phyloP scores from a whole-genome alignment of 2,329 filamentous ascomycete species.

The Neonectria faginata region DNA sequence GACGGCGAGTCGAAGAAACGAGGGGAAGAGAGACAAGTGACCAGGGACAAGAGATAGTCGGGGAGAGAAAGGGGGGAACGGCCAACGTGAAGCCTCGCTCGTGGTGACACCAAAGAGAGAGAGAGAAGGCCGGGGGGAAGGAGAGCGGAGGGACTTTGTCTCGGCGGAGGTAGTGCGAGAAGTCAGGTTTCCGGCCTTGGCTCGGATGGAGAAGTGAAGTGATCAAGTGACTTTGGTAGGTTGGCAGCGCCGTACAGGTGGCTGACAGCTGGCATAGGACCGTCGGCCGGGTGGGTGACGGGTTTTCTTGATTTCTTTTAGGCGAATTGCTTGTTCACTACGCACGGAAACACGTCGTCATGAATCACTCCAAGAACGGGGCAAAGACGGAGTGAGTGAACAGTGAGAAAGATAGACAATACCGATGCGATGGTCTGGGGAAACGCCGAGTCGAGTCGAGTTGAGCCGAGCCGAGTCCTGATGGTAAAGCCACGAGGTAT shows the following conservation, averaged over 20 bases:
- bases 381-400: neutral
- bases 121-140: neutral
- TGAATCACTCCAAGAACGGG: neutral
- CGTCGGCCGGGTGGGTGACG: neutral
- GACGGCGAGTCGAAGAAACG: neutral
- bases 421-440: neutral
- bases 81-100: conserved; percentile 11
- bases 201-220: neutral
- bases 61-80: conserved; percentile 10
- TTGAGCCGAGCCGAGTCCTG: conserved; percentile 8
- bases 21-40: neutral
- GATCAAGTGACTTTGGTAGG: neutral
- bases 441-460: neutral
- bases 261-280: conserved; percentile 12
- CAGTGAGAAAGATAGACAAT: no score
- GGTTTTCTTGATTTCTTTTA: neutral
- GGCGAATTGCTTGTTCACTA: neutral
- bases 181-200: neutral
- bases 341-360: no score
- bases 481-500: conserved; percentile 8
- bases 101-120: conserved; percentile 36
- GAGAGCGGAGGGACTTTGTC: conserved; percentile 2
- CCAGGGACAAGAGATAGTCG: neutral
- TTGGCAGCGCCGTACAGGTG: conserved; percentile 1
- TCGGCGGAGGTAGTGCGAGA: conserved; percentile 2